phyloP scores from a whole-genome alignment of 306 rosid species.

The Cucumis melo region DNA sequence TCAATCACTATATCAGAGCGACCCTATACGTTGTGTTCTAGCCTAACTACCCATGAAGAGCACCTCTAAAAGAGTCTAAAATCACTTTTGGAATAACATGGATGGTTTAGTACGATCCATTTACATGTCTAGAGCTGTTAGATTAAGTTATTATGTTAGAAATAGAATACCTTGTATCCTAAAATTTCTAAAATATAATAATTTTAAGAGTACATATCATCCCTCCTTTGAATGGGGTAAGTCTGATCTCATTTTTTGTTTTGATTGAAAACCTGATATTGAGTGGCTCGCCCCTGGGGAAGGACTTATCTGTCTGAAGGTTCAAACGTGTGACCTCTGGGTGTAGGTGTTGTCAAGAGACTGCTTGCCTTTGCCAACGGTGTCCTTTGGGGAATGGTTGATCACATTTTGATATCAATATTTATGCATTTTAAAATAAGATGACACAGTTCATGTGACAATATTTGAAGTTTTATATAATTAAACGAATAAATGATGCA shows the following conservation, averaged over 20 bases:
- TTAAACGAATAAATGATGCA: neutral
- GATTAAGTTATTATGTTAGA: neutral
- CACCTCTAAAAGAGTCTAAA: neutral
- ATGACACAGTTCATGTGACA: neutral
- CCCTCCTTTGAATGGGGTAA: neutral
- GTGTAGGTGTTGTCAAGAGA: neutral
- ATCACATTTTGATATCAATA: neutral
- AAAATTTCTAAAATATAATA: neutral
- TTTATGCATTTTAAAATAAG: neutral
- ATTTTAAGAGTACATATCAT: neutral
- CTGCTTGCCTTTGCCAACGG: neutral
- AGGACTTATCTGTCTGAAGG: neutral
- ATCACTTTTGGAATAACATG: neutral
- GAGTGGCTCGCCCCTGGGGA: neutral
- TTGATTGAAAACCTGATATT: neutral
- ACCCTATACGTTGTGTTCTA: neutral
- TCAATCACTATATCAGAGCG: neutral
- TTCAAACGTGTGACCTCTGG: neutral
- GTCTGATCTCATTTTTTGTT: neutral
- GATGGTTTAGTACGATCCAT: neutral
- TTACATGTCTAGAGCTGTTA: neutral
- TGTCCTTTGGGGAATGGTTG: neutral
- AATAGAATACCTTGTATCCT: neutral
- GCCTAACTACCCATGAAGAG: neutral
- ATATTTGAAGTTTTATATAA: neutral